Base-by-base conservation (phyloP, 2,329 filamentous ascomycete genomes). In the Colletotrichum viniferum region DNA sequence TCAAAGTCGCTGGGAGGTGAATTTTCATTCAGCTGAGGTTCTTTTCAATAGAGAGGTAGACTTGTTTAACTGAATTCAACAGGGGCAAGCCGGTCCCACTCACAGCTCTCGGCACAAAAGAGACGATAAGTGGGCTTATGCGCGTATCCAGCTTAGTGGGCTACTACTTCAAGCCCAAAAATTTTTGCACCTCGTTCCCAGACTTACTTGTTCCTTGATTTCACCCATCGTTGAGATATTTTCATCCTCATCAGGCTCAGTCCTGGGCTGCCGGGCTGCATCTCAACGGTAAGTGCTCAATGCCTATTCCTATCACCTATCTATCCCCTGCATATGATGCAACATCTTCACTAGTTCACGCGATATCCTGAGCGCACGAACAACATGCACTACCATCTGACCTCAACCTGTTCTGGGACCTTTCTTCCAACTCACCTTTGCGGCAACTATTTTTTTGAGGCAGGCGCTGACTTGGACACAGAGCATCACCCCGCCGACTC, bases 331-430 rank as follows among this genome's bases (percentile, higher is more conserved):
- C 74, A 69, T 77, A 85, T 91, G 90, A 92, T 90, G 90, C 85
- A 82, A 78, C 83, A 78, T 80, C 83, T 85, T 86, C 88, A 91
- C 89, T 73, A 86, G 89, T 91, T 92, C 89, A 83, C 88, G 90
- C 88, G 89, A 92, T 80, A 78, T 80, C 87, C 88, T 88, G 90
- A 92, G 90, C 90, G 89, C 81, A 82, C 81, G 87, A 91, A 92
- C 88, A 87, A 93, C 92, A 94, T 94, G 92, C 92, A 94, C 91
- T 92, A 94, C 92, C 92, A 94, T 94, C 92, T 94, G 92, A 92
- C 86, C 79, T 13, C 38, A n/a, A 34, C 12, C n/a, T 62, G 52
- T 43, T 32, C 5, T 34, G 30, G 55, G 26, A 58, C 16, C 10
- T 60, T 12, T 34, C 36, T 58, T 61, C n/a, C 10, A 24, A 52